Evolutionary conservation across 257 asterid genomes (phyloP).

Genomic region (Nyctanthes arbortristis): DNA sequence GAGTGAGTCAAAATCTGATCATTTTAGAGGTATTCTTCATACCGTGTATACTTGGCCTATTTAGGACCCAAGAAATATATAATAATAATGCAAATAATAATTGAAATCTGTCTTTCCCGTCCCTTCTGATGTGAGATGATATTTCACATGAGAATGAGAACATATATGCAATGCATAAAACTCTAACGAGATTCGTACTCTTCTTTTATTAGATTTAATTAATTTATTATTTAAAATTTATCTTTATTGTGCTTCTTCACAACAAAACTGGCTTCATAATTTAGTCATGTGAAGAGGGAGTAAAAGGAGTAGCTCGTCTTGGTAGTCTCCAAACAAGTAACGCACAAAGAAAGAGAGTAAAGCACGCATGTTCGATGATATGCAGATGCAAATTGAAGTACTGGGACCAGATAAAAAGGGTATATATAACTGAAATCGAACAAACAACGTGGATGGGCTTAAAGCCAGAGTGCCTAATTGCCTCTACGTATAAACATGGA

Average conservation of each 20-base stretch:
- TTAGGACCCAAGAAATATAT: neutral
- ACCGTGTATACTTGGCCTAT: neutral
- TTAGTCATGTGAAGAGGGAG: neutral
- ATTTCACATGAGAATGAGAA: neutral
- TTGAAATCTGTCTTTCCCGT: neutral
- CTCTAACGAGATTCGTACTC: too few species aligned
- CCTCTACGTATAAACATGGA: constrained; percentile 22
- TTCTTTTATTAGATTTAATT: too few species aligned
- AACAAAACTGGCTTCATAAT: too few species aligned
- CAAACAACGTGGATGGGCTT: constrained; percentile 10
- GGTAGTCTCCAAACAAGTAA: constrained; percentile 10
- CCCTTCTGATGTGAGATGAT: neutral
- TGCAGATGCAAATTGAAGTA: neutral
- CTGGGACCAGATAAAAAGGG: neutral
- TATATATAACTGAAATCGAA: constrained; percentile 19
- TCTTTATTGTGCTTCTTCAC: neutral
- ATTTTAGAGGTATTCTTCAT: constrained; percentile 8
- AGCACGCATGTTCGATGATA: neutral
- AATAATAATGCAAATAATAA: neutral
- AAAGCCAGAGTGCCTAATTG: constrained; percentile 7
- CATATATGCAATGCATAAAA: neutral
- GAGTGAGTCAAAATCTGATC: constrained; percentile 18
- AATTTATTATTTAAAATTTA: too few species aligned
- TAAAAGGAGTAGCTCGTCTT: neutral
- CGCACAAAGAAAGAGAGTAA: neutral